Evolutionary conservation across 78 protist genomes (phyloP), one percentile per base, ranked within the genome.

Genomic region (Speleostelium caveatum): DNA sequence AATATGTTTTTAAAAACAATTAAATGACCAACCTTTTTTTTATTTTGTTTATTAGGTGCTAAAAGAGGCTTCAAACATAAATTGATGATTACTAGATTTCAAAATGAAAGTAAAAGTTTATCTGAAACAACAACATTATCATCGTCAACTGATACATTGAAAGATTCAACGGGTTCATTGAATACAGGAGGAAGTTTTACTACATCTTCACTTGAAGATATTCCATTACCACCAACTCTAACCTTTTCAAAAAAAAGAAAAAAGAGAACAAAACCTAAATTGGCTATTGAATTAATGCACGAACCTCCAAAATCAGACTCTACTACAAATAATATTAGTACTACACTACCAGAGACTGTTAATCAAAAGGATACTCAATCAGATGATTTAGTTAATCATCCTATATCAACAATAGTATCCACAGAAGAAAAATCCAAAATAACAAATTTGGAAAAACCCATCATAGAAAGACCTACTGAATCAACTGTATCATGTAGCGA

Each of bases 1-100:
- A 3, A 32, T 3, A n/a, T 63, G 10, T 26, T 26, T 60, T n/a
- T n/a, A n/a, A n/a, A n/a, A n/a, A 26, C 10, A 60, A 60, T 60
- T 26, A 14, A 60, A 26, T 26, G 5, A 5, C 19, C 10, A 60
- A 60, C 10, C 7, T 60, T 60, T 7, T 60, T 5, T 30, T 33
- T 12, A 33, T 33, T 36, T 35, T 19, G 8, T 41, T 3, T 3
- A 19, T 6, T 22, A 67, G 73, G 89, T 79, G 74, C 66, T 28
- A 79, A 79, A 56, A 51, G 89, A 79, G 91, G 91, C 49, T 60
- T 83, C 22, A 83, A 83, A 83, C 91, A 83, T 42, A 67, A 83
- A 42, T 69, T 83, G 30, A 69, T 19, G 49, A 83, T 83, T 8
- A 83, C 91, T 45, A 45, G 53, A 35, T 36, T 17, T 66, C 4